Base-by-base conservation (phyloP, 331 rosid species). In the Malus hybrid region DNA sequence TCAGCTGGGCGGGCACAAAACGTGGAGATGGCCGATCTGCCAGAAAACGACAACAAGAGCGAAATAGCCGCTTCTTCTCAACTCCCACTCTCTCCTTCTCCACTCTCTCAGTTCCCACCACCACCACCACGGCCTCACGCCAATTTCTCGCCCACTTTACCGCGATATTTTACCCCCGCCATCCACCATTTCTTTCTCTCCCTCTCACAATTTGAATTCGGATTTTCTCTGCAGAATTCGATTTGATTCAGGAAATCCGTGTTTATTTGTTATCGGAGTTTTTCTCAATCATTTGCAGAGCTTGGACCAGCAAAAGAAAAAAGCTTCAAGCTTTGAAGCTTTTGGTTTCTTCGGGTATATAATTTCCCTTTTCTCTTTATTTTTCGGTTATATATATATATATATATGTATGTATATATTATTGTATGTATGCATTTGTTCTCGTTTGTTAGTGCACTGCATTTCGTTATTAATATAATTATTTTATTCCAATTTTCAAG, bases 121-220 rank as follows among this genome's bases (percentile, higher is more conserved):
- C 27, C 63, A 80, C 78, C 82, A 79, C 73, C 28, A 64, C 69
- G 29, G 68, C 39, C 61, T 65, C 36, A n/a, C 27, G 10, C 29
- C 60, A 71, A 22, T 70, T 34, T 82, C 85, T 80, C 82, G 80
- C 63, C 63, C 46, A 6, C 12, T 9, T 22, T 29, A n/a, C 62
- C 80, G 67, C 86, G 90, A 84, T 78, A 86, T 76, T 81, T 82
- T 78, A 59, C 42, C 55, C 55, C 56, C 56, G 2, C 20, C 57
- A 52, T 59, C 65, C 85, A 60, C 76, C 61, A 57, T 48, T 76
- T 39, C 12, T 39, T 2, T 39, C 46, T 39, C 46, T 39, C 46
- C 46, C 46, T 39, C 46, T 33, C 33, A 9, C 67, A 80, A 9
- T 63, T 60, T 24, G 60, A 46, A 73, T 55, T 65, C 65, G 36